Percentiles rank a stretch among this genome's conserved stretches.
phyloP scores from a whole-genome alignment of 2,329 filamentous ascomycete genomes.

The Emericellopsis atlantica region DNA sequence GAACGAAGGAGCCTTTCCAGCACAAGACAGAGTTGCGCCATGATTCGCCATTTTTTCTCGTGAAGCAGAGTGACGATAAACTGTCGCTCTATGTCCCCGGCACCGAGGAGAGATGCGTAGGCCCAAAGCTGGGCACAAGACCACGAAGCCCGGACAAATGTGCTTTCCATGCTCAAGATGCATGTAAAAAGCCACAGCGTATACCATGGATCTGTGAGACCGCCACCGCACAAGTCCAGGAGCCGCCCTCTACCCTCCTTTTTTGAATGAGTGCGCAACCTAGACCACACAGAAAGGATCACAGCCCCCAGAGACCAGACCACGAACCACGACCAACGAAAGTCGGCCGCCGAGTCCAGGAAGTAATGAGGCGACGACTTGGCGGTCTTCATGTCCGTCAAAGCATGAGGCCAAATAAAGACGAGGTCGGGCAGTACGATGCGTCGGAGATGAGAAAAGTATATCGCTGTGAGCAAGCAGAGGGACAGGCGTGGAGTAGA shows the following conservation, averaged over 20 bases:
- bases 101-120: conserved; percentile 7
- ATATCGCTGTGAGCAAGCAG: conserved; percentile 17
- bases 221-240: neutral
- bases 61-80: conserved; percentile 5
- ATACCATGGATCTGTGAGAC: neutral
- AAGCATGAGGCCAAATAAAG: conserved; percentile 15
- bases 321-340: conserved; percentile 4
- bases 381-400: conserved; percentile 22
- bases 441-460: conserved; percentile 24
- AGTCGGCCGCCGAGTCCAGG: conserved; percentile 10
- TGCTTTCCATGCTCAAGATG: conserved; percentile 14
- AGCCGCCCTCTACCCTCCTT: too few species aligned
- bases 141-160: conserved; percentile 14
- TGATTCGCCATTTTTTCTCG: neutral
- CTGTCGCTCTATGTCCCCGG: conserved; percentile 3
- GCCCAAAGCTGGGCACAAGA: conserved; percentile 13
- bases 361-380: conserved; percentile 20
- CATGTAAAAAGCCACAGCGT: conserved; percentile 11
- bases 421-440: conserved; percentile 16
- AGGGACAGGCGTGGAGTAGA: too few species aligned
- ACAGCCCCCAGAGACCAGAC: conserved; percentile 1
- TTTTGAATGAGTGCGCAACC: too few species aligned
- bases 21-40: neutral
- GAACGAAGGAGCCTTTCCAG: neutral
- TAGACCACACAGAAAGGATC: too few species aligned